Conservation (phyloP, 2,329 filamentous ascomycete species). For the Hypomyces perniciosus region DNA sequence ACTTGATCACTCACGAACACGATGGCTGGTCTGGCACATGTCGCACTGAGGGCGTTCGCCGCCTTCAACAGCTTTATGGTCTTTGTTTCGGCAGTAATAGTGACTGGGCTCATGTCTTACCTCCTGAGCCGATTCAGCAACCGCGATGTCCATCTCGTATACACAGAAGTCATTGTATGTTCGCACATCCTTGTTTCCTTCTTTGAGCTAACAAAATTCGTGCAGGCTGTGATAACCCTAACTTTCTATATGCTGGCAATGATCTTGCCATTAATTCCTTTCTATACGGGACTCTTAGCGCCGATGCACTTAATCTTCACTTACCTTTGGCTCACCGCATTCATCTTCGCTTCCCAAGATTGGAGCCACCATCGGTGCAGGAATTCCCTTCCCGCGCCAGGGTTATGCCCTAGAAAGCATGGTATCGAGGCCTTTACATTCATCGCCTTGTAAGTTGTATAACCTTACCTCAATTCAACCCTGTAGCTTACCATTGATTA, state of each 20-base stretch:
- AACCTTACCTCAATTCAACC: neutral
- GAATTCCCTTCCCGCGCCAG: neutral
- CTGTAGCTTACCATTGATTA: neutral
- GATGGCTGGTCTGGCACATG: neutral
- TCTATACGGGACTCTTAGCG: conserved; percentile 16
- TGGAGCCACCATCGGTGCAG: conserved; percentile 16
- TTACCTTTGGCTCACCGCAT: conserved; percentile 22
- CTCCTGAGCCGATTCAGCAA: conserved; percentile 1
- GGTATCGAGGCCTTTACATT: conserved; percentile 20
- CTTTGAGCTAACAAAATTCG: neutral
- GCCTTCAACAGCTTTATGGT: conserved; percentile 3
- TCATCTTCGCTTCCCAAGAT: conserved; percentile 20
- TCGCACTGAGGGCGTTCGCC: neutral
- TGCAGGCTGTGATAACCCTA: conserved; percentile 20
- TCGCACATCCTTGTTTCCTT: neutral
- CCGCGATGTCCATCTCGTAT: conserved; percentile 18
- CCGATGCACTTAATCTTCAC: conserved; percentile 19
- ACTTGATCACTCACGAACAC: too few relatives aligned
- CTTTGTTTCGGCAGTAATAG: conserved; percentile 5
- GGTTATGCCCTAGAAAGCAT: conserved; percentile 17
- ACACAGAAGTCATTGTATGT: conserved; percentile 20
- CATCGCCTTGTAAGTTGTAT: conserved; percentile 19
- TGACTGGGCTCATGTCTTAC: conserved; percentile 2
- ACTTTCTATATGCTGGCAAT: conserved; percentile 15
- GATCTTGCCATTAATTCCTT: conserved; percentile 14